phyloP scores from a whole-genome alignment of 331 rosid genomes.

The Spiraea crenata region DNA sequence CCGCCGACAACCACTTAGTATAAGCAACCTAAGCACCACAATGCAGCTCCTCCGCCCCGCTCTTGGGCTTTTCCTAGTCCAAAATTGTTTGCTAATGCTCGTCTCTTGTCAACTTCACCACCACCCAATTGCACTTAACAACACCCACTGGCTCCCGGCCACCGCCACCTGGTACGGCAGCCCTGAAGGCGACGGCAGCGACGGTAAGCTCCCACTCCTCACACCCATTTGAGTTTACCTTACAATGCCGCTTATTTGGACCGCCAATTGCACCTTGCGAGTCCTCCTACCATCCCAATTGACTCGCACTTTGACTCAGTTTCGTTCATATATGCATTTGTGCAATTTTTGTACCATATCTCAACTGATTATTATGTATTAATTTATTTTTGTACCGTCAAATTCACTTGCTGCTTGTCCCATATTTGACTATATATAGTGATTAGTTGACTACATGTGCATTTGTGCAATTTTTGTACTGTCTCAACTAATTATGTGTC shows the following conservation, averaged over 20 bases:
- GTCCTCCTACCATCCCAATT: too few relatives aligned
- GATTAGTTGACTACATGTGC: too few relatives aligned
- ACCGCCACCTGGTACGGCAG: conserved; percentile 94
- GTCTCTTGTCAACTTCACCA: conserved; percentile 27
- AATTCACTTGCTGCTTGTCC: too few relatives aligned
- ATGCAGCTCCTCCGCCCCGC: conserved; percentile 45
- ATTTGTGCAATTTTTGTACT: too few relatives aligned
- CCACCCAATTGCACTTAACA: conserved; percentile 4
- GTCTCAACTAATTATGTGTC: too few relatives aligned
- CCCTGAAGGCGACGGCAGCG: conserved; percentile 97
- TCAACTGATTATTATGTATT: too few relatives aligned
- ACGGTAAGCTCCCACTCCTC: conserved; percentile 42
- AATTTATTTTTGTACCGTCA: too few relatives aligned
- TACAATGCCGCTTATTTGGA: not conserved
- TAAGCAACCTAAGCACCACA: not conserved
- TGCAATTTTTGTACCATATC: too few relatives aligned
- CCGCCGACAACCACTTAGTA: not conserved
- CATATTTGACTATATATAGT: too few relatives aligned
- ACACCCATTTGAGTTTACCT: not conserved
- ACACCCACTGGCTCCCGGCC: conserved; percentile 69
- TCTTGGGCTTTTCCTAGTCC: conserved; percentile 16
- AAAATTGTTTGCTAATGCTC: conserved; percentile 1
- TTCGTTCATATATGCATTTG: too few relatives aligned
- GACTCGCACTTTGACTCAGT: too few relatives aligned
- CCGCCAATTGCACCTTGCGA: too few relatives aligned